These are phyloP conservation scores for Ganoderma sinense DNA, from an alignment of 1,284 basidiomycete species.

Conservation along the genomic window DNA sequence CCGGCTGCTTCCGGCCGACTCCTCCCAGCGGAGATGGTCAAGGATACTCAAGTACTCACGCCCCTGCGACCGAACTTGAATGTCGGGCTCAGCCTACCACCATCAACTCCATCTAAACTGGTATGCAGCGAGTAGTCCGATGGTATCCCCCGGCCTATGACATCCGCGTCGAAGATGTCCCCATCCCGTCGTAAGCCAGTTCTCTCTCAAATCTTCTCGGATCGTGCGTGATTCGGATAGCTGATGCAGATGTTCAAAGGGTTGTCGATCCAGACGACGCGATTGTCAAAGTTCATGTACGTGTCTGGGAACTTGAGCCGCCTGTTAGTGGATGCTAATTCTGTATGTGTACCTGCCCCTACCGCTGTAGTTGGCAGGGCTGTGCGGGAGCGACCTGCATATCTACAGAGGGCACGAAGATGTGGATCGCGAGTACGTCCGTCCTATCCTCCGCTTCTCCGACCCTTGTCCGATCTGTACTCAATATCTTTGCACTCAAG, in stretches of 20 bases:
- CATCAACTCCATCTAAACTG: not conserved
- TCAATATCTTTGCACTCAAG: slow-evolving; percentile 43
- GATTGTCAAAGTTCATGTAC: slow-evolving; percentile 74
- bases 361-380: slow-evolving; percentile 62
- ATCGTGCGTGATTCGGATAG: not conserved
- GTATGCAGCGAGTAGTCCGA: slow-evolving; percentile 55
- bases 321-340: too few species aligned
- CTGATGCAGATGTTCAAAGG: slow-evolving; percentile 42
- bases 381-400: slow-evolving; percentile 89
- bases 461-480: not conserved
- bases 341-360: not conserved
- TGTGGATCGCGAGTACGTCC: slow-evolving; percentile 37
- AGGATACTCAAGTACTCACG: not conserved
- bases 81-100: not conserved
- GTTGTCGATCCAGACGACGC: slow-evolving; percentile 78
- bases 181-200: slow-evolving; percentile 57
- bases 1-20: not conserved
- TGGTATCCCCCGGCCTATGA: slow-evolving; percentile 76
- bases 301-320: not conserved
- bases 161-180: slow-evolving; percentile 66
- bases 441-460: slow-evolving; percentile 3
- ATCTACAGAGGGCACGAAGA: slow-evolving; percentile 70
- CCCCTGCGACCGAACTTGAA: not conserved
- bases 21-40: too few species aligned
- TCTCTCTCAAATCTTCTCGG: not conserved